phyloP scores from a whole-genome alignment of 2,329 filamentous ascomycete genomes.

The Colletotrichum sp. region DNA sequence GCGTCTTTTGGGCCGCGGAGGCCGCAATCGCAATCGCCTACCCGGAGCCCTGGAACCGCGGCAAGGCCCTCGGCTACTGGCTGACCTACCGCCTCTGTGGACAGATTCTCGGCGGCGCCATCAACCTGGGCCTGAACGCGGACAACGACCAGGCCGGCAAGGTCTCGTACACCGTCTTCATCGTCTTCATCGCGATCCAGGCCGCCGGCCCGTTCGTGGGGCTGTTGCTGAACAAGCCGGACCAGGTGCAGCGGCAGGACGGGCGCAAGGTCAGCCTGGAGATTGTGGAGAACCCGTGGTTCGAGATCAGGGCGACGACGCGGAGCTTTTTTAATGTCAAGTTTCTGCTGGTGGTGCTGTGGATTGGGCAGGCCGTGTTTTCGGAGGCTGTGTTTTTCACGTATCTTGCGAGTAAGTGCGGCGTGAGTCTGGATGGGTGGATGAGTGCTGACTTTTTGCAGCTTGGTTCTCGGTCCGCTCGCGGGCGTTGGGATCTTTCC shows the following conservation, averaged over 20 bases:
- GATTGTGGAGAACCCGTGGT: constrained; percentile 60
- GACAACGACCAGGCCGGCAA: constrained; percentile 62
- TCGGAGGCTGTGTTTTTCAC: constrained; percentile 77
- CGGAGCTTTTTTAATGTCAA: constrained; percentile 64
- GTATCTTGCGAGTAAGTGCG: constrained; percentile 55
- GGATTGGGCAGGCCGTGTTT: constrained; percentile 75
- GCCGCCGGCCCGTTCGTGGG: constrained; percentile 69
- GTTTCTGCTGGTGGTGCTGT: constrained; percentile 69
- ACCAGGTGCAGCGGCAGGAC: constrained; percentile 68
- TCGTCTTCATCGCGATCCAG: constrained; percentile 75
- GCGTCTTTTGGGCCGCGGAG: constrained; percentile 79
- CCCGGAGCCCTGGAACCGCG: constrained; percentile 72
- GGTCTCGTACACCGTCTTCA: constrained; percentile 72
- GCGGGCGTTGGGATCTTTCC: constrained; percentile 72
- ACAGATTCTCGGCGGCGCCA: constrained; percentile 74
- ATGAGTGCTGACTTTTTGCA: constrained; percentile 16
- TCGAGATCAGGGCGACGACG: constrained; percentile 64
- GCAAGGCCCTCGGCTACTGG: constrained; percentile 72
- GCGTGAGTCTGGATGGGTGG: background rate
- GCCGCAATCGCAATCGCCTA: constrained; percentile 76
- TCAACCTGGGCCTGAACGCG: constrained; percentile 72
- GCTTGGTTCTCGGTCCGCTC: constrained; percentile 75
- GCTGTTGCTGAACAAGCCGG: constrained; percentile 65
- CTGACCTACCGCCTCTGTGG: constrained; percentile 63
- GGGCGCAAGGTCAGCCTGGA: constrained; percentile 65